These are phyloP conservation scores for Amesomyces nigricolor DNA, from an alignment of 2,329 filamentous ascomycete species.

Conservation along the genomic window DNA sequence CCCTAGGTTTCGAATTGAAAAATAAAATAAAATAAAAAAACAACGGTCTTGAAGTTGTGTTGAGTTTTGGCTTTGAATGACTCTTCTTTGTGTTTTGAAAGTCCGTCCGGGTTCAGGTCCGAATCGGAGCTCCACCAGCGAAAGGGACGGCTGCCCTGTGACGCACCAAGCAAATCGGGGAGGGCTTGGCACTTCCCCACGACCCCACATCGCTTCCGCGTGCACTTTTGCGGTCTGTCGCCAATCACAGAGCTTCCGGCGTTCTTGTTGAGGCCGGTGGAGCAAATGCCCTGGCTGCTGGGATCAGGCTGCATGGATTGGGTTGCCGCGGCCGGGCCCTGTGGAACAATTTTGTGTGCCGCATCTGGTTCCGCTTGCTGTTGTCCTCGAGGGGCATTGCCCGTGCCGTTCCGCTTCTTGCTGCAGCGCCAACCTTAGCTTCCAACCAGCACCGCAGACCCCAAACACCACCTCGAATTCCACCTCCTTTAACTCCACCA, in stretches of 20 bases:
- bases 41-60: background rate
- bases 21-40: background rate
- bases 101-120: background rate
- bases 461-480: background rate
- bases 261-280: too few relatives aligned
- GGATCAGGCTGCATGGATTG: constrained; percentile 6
- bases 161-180: constrained; percentile 3
- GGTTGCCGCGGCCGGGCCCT: constrained; percentile 7
- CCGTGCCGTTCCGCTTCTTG: background rate
- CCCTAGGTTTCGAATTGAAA: background rate
- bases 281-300: background rate
- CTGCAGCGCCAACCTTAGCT: background rate
- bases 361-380: background rate
- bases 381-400: constrained; percentile 11
- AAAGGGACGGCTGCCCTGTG: background rate
- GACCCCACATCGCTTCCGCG: background rate
- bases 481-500: background rate
- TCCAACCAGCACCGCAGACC: background rate
- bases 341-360: constrained; percentile 13
- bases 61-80: background rate
- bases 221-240: background rate
- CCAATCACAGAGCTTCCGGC: too few relatives aligned
- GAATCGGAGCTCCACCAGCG: background rate
- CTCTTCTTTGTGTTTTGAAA: background rate
- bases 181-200: background rate